phyloP scores from a whole-genome alignment of 257 asterid species.

The Ophiorrhiza pumila region DNA sequence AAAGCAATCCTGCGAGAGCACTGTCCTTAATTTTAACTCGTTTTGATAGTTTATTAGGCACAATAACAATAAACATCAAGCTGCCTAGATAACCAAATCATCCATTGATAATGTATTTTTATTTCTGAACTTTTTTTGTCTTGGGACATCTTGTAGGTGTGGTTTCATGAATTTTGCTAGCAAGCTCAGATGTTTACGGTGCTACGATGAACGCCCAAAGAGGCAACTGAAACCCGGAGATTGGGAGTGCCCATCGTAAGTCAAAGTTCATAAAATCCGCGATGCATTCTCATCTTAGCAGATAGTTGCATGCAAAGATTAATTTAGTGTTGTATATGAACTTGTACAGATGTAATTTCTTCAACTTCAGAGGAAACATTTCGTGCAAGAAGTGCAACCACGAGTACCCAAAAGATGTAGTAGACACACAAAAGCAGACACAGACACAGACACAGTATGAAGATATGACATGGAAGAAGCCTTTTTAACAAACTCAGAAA shows the following conservation, averaged over 20 bases:
- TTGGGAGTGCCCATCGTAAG: slow-evolving; percentile 88
- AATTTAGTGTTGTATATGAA: neutral
- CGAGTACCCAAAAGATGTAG: slow-evolving; percentile 38
- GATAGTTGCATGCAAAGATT: too few species aligned
- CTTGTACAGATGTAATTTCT: slow-evolving; percentile 60
- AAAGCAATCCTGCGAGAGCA: too few species aligned
- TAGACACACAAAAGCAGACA: too few species aligned
- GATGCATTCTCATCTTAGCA: slow-evolving; percentile 8
- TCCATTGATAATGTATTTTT: neutral
- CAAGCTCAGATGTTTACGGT: slow-evolving; percentile 58
- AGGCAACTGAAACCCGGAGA: slow-evolving; percentile 69
- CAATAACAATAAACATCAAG: too few species aligned
- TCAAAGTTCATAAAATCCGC: slow-evolving; percentile 23
- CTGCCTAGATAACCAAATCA: neutral
- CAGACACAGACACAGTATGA: slow-evolving; percentile 21
- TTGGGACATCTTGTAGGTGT: slow-evolving; percentile 46
- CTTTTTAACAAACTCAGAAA: slow-evolving; percentile 29
- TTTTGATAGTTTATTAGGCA: neutral
- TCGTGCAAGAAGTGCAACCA: slow-evolving; percentile 64
- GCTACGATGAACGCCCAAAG: slow-evolving; percentile 62
- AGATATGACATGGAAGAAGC: slow-evolving; percentile 50
- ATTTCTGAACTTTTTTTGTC: slow-evolving; percentile 8
- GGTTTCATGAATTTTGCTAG: slow-evolving; percentile 75
- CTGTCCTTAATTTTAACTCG: too few species aligned
- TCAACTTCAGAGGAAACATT: slow-evolving; percentile 54